A percentile compares a stretch with the other conserved stretches of the same genome.
Conservation (phyloP, 129 eudicot species). For the Smallanthus sonchifolius region DNA sequence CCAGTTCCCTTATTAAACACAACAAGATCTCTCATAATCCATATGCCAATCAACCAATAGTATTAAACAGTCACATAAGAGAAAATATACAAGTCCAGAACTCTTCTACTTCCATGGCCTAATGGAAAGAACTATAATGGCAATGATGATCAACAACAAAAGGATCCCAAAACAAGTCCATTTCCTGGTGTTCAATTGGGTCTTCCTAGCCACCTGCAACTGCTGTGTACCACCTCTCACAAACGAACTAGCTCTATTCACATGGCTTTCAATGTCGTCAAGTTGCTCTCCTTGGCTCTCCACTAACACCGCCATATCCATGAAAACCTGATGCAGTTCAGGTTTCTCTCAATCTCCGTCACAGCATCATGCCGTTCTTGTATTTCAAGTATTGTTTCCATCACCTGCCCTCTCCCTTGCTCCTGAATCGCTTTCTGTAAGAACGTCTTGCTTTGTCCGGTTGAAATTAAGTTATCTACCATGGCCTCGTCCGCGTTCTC, state of each 20-base stretch:
- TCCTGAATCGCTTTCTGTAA: conserved; percentile 60
- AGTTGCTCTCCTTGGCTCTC: conserved; percentile 52
- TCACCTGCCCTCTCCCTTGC: conserved; percentile 59
- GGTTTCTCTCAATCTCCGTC: conserved; percentile 45
- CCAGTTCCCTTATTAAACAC: background rate
- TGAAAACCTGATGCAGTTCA: conserved; percentile 65
- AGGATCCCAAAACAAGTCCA: conserved; percentile 42
- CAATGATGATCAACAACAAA: conserved; percentile 33
- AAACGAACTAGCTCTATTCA: conserved; percentile 50
- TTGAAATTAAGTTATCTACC: conserved; percentile 47
- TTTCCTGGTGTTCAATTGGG: conserved; percentile 38
- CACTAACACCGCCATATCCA: conserved; percentile 70
- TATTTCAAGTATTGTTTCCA: conserved; percentile 64
- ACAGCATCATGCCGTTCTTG: conserved; percentile 72
- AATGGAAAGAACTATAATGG: conserved; percentile 29
- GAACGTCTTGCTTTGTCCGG: conserved; percentile 46
- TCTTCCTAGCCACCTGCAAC: conserved; percentile 41
- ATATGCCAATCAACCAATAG: background rate
- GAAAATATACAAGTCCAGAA: background rate
- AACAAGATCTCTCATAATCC: background rate
- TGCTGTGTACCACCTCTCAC: conserved; percentile 52
- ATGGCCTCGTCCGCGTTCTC: conserved; percentile 51
- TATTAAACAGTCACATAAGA: no score
- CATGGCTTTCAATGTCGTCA: conserved; percentile 53
- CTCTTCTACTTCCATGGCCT: conserved; percentile 39